Evolutionary conservation across 352 stramenopile species (phyloP).

Genomic region (Phytopythium litorale): DNA sequence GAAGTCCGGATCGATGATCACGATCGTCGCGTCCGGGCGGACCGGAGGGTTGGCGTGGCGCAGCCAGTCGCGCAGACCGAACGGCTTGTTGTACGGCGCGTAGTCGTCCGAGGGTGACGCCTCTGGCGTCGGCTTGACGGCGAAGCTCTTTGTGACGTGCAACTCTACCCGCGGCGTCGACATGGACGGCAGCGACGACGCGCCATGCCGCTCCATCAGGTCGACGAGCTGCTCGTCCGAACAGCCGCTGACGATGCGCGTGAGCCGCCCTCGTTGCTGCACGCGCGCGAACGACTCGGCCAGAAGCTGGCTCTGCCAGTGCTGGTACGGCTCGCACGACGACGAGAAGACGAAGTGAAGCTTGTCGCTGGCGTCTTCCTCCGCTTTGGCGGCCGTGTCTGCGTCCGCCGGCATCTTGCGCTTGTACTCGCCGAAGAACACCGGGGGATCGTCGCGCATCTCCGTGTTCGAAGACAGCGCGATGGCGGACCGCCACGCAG

Average conservation of each 20-base stretch:
- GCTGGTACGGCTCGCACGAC: constrained; percentile 48
- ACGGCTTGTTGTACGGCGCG: constrained; percentile 63
- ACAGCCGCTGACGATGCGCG: constrained; percentile 69
- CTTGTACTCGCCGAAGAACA: constrained; percentile 53
- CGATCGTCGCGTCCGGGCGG: constrained; percentile 35
- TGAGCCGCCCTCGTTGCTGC: constrained; percentile 53
- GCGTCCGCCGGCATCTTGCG: constrained; percentile 13
- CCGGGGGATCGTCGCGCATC: constrained; percentile 23
- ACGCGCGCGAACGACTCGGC: constrained; percentile 59
- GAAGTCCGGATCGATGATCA: constrained; percentile 72
- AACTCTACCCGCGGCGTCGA: constrained; percentile 41
- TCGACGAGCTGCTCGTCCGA: constrained; percentile 33
- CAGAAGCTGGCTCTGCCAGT: constrained; percentile 78
- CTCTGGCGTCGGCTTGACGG: constrained; percentile 22
- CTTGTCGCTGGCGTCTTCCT: constrained; percentile 44
- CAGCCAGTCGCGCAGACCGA: constrained; percentile 72
- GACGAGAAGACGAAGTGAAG: constrained; percentile 79
- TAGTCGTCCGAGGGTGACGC: constrained; percentile 30
- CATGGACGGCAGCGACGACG: constrained; percentile 12
- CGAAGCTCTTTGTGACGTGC: constrained; percentile 56
- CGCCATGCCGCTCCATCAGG: constrained; percentile 27
- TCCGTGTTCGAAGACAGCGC: constrained; percentile 24
- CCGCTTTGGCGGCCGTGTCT: constrained; percentile 14
- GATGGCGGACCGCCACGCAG: constrained; percentile 41
- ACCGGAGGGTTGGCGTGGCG: constrained; percentile 57